Conservation (phyloP, 768 basidiomycete species). For the Cystobasidium onofrii region DNA sequence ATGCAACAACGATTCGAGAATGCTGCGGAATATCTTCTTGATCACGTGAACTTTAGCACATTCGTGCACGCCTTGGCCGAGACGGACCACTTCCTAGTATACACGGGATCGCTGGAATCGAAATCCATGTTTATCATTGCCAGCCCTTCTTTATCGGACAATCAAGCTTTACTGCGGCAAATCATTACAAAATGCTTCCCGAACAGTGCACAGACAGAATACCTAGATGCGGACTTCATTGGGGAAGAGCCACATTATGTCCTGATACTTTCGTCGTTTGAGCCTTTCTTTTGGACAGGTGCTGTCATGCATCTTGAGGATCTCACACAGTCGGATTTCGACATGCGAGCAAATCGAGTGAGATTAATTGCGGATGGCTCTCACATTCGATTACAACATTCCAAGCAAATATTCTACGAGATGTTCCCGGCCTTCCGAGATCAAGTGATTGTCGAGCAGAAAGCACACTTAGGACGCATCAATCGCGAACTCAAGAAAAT, state of each 20-base stretch:
- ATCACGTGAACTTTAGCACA: conserved; percentile 62
- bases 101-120: conserved; percentile 74
- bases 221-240: conserved; percentile 40
- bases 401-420: conserved; percentile 54
- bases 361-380: conserved; percentile 86
- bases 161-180: conserved; percentile 65
- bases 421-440: conserved; percentile 49
- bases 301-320: conserved; percentile 64
- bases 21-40: conserved; percentile 79
- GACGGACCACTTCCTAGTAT: conserved; percentile 86
- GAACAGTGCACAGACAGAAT: conserved; percentile 35
- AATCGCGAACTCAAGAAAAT: conserved; percentile 86
- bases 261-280: conserved; percentile 73
- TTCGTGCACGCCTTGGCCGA: conserved; percentile 71
- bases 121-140: conserved; percentile 90
- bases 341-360: conserved; percentile 77
- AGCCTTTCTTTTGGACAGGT: conserved; percentile 85
- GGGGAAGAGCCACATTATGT: conserved; percentile 55
- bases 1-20: conserved; percentile 79
- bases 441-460: conserved; percentile 58
- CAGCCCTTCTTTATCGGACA: conserved; percentile 63
- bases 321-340: conserved; percentile 68
- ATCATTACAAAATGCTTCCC: conserved; percentile 77
- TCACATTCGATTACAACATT: conserved; percentile 61
- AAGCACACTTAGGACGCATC: conserved; percentile 82